Conservation (phyloP, 2,329 filamentous ascomycete species). For the Botrytis tulipae region DNA sequence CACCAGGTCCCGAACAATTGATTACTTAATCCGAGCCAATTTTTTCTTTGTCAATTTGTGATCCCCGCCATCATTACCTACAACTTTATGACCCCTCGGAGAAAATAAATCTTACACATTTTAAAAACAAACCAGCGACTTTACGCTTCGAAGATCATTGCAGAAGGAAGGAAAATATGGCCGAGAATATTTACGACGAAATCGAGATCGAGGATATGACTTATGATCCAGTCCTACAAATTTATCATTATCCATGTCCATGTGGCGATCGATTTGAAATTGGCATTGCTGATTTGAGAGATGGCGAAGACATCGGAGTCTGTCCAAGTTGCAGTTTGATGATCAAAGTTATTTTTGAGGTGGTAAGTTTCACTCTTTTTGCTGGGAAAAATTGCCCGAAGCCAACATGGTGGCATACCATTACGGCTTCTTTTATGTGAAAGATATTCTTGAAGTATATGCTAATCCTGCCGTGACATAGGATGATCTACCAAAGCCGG, state of each 20-base stretch:
- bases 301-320: constrained; percentile 91
- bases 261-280: constrained; percentile 98
- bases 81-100: neutral
- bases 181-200: constrained; percentile 82
- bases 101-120: neutral
- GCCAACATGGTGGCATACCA: neutral
- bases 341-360: constrained; percentile 91
- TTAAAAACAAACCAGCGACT: neutral
- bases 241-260: constrained; percentile 95
- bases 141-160: neutral
- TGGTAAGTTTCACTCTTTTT: constrained; percentile 50
- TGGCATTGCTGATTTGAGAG: constrained; percentile 75
- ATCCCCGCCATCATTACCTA: neutral
- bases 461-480: constrained; percentile 34
- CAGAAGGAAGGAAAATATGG: neutral
- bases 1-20: neutral
- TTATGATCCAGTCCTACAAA: constrained; percentile 75
- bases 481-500: constrained; percentile 51
- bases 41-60: constrained; percentile 14
- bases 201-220: constrained; percentile 99
- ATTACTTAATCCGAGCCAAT: neutral
- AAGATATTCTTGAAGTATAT: neutral
- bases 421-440: neutral
- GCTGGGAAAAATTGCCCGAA: neutral
- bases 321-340: constrained; percentile 97